Conservation (phyloP, 306 rosid genomes). For the apple (Malus domestica) region DNA sequence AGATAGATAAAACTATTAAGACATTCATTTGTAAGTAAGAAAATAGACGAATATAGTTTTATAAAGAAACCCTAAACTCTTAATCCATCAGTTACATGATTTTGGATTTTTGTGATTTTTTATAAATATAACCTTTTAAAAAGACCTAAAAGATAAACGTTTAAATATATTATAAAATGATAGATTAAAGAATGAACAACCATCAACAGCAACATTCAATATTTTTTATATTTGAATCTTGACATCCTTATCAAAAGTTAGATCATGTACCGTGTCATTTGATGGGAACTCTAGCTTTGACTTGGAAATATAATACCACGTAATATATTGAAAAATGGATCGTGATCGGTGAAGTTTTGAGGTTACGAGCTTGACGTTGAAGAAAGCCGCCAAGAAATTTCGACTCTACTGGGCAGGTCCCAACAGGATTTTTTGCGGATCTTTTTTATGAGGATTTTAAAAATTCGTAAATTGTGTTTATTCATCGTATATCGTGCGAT, state of each 20-base stretch:
- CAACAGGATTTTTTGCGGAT: no score
- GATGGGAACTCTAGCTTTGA: not conserved
- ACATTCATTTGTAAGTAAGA: no score
- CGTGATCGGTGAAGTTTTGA: not conserved
- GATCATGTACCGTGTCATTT: not conserved
- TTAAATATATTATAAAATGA: no score
- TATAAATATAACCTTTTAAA: no score
- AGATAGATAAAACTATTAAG: no score
- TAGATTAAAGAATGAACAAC: no score
- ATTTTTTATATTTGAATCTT: no score
- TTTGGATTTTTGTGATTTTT: no score
- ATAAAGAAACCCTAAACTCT: no score
- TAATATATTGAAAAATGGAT: not conserved
- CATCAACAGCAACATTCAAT: no score
- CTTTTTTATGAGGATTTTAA: rapidly evolving
- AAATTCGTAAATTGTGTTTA: rapidly evolving
- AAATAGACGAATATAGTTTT: no score
- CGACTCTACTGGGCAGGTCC: not conserved
- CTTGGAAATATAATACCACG: not conserved
- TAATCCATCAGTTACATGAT: rapidly evolving
- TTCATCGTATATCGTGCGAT: no score
- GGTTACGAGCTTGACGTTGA: not conserved
- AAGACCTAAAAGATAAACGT: rapidly evolving
- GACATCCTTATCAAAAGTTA: not conserved
- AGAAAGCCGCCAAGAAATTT: not conserved